Conservation (phyloP, 2,329 filamentous ascomycete genomes). For the Fulvia fulva region DNA sequence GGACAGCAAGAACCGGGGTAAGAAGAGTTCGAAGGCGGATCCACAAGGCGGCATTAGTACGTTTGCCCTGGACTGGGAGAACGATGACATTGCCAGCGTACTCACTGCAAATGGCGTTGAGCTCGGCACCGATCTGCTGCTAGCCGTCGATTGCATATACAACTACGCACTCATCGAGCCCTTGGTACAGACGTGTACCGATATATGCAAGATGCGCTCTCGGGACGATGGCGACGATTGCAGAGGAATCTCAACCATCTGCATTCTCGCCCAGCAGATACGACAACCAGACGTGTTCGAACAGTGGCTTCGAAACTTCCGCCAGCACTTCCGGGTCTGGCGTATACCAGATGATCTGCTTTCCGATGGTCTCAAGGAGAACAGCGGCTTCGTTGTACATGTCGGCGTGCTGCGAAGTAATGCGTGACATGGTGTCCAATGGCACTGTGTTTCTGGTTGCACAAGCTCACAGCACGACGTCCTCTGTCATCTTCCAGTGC, state of each 20-base stretch:
- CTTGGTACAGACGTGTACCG: constrained; percentile 69
- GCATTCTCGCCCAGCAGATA: constrained; percentile 84
- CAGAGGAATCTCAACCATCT: constrained; percentile 56
- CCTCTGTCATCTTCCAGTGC: neutral
- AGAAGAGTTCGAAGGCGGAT: neutral
- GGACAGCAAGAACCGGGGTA: neutral
- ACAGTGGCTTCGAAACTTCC: constrained; percentile 69
- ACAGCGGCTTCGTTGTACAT: constrained; percentile 78
- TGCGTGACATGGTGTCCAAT: neutral
- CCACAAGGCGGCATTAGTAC: constrained; percentile 20
- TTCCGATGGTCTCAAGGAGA: constrained; percentile 55
- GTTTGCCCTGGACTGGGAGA: constrained; percentile 74
- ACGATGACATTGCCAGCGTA: constrained; percentile 42
- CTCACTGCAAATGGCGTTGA: constrained; percentile 48
- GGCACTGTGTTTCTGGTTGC: neutral
- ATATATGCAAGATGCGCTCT: constrained; percentile 62
- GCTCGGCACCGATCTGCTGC: constrained; percentile 49
- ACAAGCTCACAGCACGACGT: neutral
- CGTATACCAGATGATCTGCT: constrained; percentile 64
- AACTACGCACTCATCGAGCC: constrained; percentile 82
- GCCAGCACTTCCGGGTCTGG: constrained; percentile 68
- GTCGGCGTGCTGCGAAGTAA: constrained; percentile 56
- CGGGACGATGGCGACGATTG: neutral
- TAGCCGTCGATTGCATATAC: constrained; percentile 94
- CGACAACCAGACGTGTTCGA: constrained; percentile 82